Evolutionary conservation across 2,329 filamentous ascomycete genomes (phyloP), one percentile per base, ranked within the genome.

Genomic region (Alternaria arbusti): DNA sequence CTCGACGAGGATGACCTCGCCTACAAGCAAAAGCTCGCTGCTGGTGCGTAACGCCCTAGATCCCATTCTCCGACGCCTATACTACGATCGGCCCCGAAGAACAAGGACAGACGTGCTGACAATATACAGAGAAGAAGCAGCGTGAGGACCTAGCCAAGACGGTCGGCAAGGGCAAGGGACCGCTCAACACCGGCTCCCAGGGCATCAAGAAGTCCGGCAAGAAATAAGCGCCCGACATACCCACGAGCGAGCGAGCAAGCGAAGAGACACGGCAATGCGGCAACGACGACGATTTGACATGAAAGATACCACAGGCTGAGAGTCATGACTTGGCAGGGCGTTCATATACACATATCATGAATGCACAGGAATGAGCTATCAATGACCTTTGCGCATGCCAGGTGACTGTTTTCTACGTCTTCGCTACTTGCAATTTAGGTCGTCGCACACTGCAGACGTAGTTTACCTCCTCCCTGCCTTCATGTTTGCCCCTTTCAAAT

Each of bases 141-240:
- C 78, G 77, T 62, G 78, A 79, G 43, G 93, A 94, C 10, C 79
- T 96, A 83, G 89, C 90, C n/a, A 86, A 89, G 67, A 91, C 92
- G 83, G 90, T 90, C 9, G 86, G 89, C 65, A 92, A 93, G 84
- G 90, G 92, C 49, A 90, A 91, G 75, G 95, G 95, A 4, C 94
- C 95, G 40, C 80, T 97, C 79, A 94, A 94, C 84, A 91, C 89
- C 30, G 94, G 93, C 32, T 82, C 86, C 52, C 93, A 96, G 83
- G 94, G 93, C 67, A 97, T 98, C 86, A 97, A 97, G 90, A 97
- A 97, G 89, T 96, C 92, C 66, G 94, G 94, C 82, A 97, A 97
- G 74, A 97, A 97, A 90, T 97, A 74, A 76, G 66, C 72, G 65
- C 32, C 22, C 32, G 25, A n/a, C 40, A 17, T 7, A 26, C 7